Evolutionary conservation across 345 rosid species (phyloP), one percentile per base, ranked within the genome.

Genomic region (Eucalyptus leucophloia): DNA sequence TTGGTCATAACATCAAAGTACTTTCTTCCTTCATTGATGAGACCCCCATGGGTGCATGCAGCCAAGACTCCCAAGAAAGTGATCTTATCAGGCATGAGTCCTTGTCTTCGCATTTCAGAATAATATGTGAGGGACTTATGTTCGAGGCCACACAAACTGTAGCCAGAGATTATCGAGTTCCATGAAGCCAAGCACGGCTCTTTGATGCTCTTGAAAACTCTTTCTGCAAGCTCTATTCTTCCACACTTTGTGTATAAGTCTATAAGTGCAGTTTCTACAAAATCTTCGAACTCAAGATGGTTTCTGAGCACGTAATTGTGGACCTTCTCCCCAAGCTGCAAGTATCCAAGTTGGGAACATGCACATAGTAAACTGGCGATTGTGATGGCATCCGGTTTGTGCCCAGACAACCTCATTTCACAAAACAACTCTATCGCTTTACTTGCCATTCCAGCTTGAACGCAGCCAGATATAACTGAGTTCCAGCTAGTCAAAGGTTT

Each of bases 171-270:
- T 93, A 96, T 94, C 21, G 96, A 91, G 91, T 97, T 97, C 97
- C 98, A 96, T 40, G 96, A 92, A 54, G 96, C 97, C 88, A 95
- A 85, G 89, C 97, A 95, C 0, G 95, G 97, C 88, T 92, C 87
- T 88, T 90, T 80, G 42, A 95, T 88, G 89, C 90, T 93, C 86
- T 88, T 89, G 92, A 96, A 97, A 58, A 97, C 93, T 87, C 90
- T 94, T 89, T 95, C 97, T 17, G 97, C 96, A 7, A 88, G 90
- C 65, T 86, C 92, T 81, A 92, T 91, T 90, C 92, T 93, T 54
- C 99, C 98, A 91, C 97, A 96, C 90, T 96, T 97, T 21, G 93
- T 91, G 93, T 97, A 96, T 97, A 97, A 96, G 87, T 96, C 97
- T 90, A 95, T 89, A 83, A 97, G 96, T 88, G 99, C 95, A 90